Conservation (phyloP, 805 yeast species). For the Pichia pseudocactophila region DNA sequence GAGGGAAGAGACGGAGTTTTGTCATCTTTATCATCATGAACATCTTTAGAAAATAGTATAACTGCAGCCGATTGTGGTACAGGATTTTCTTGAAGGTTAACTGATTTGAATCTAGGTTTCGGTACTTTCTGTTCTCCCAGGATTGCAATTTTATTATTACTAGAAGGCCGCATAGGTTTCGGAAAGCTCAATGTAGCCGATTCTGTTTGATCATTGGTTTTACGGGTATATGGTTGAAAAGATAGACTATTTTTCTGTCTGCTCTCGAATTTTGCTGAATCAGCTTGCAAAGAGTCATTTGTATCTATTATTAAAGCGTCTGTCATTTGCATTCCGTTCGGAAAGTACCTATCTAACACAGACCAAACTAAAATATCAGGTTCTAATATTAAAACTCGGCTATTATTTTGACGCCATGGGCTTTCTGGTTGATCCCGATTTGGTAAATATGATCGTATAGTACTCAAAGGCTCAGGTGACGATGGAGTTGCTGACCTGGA, state of each 20-base stretch:
- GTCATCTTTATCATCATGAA: constrained; percentile 13
- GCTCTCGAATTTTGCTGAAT: constrained; percentile 6
- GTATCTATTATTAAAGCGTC: constrained; percentile 57
- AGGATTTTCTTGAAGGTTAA: constrained; percentile 6
- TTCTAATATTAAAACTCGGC: constrained; percentile 26
- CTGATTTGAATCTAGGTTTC: constrained; percentile 21
- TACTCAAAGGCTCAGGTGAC: constrained; percentile 24
- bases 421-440: background rate
- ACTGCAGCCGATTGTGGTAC: constrained; percentile 34
- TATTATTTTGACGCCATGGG: background rate
- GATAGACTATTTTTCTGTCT: background rate
- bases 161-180: too few relatives aligned
- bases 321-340: constrained; percentile 57
- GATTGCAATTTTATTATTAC: constrained; percentile 18
- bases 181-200: background rate
- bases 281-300: constrained; percentile 21
- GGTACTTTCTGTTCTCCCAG: constrained; percentile 25
- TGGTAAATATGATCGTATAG: constrained; percentile 17
- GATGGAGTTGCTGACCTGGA: constrained; percentile 13
- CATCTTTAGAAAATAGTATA: constrained; percentile 38
- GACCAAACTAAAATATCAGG: constrained; percentile 58
- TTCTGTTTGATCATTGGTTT: background rate
- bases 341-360: constrained; percentile 49
- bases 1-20: constrained; percentile 7
- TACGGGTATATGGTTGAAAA: background rate